Percentiles rank a stretch among this genome's conserved stretches.
These are phyloP conservation scores for Penicillium herquei DNA, from an alignment of 495 filamentous ascomycete genomes.

Conservation along the genomic window DNA sequence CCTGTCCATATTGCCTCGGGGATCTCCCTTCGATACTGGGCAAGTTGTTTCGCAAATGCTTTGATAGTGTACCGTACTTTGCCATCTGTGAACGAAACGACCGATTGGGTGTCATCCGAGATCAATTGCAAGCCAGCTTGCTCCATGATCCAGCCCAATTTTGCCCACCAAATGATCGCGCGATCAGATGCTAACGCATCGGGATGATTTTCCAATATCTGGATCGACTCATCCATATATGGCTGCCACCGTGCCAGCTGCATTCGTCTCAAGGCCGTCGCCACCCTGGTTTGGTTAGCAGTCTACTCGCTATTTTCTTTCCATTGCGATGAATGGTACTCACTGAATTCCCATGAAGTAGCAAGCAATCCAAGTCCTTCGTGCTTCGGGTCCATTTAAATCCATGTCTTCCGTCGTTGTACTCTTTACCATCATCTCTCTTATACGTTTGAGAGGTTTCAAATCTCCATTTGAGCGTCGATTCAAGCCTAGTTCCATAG, in stretches of 20 bases:
- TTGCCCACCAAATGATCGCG: constrained; percentile 70
- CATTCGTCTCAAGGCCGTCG: constrained; percentile 77
- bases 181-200: constrained; percentile 72
- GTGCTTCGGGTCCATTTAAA: constrained; percentile 65
- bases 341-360: constrained; percentile 70
- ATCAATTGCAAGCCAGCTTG: constrained; percentile 73
- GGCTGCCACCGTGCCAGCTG: constrained; percentile 78
- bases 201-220: constrained; percentile 67
- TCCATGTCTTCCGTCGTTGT: constrained; percentile 45
- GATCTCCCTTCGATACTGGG: constrained; percentile 60
- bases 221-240: constrained; percentile 83
- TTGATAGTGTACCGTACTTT: constrained; percentile 73
- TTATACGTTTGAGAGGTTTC: constrained; percentile 29
- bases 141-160: constrained; percentile 76
- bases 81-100: constrained; percentile 66
- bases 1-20: constrained; percentile 42
- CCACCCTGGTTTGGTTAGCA: constrained; percentile 46
- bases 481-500: constrained; percentile 83
- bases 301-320: too few relatives aligned
- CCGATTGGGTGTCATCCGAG: constrained; percentile 67
- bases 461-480: constrained; percentile 31
- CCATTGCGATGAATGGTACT: constrained; percentile 6
- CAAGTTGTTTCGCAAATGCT: constrained; percentile 72
- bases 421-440: constrained; percentile 38
- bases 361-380: constrained; percentile 76